Conservation (phyloP, 306 rosid species). For the Quercus mongolica region DNA sequence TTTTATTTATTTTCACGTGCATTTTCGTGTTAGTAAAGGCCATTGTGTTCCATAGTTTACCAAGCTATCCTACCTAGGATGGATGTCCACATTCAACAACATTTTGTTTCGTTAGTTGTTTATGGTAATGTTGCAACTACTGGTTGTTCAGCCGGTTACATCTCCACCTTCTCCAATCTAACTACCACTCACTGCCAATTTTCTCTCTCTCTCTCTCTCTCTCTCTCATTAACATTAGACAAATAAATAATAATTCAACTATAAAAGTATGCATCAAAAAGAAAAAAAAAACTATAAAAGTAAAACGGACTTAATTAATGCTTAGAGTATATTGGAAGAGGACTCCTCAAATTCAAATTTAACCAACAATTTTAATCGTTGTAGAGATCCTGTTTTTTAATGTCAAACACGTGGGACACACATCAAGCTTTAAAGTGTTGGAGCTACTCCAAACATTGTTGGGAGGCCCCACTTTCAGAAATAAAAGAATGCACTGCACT, state of each 20-base stretch:
- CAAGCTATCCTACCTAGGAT: neutral
- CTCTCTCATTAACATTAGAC: neutral
- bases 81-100: neutral
- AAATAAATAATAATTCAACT: neutral
- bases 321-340: neutral
- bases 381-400: neutral
- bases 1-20: too few species aligned
- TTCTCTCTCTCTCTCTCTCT: neutral
- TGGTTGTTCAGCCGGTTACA: conserved; percentile 30
- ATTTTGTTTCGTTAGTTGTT: conserved; percentile 10
- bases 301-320: neutral
- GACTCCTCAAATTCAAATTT: conserved; percentile 9
- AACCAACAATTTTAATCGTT: conserved; percentile 24
- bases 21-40: too few species aligned
- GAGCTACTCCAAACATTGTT: conserved; percentile 20
- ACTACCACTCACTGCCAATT: neutral
- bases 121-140: conserved; percentile 29
- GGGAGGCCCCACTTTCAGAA: conserved; percentile 37
- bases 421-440: neutral
- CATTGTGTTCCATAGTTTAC: neutral
- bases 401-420: conserved; percentile 34
- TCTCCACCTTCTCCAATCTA: conserved; percentile 18
- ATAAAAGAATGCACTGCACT: conserved; percentile 18
- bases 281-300: neutral
- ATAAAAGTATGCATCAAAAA: neutral